Evolutionary conservation across 345 rosid species (phyloP).

Genomic region (Excoecaria cochinchinensis): DNA sequence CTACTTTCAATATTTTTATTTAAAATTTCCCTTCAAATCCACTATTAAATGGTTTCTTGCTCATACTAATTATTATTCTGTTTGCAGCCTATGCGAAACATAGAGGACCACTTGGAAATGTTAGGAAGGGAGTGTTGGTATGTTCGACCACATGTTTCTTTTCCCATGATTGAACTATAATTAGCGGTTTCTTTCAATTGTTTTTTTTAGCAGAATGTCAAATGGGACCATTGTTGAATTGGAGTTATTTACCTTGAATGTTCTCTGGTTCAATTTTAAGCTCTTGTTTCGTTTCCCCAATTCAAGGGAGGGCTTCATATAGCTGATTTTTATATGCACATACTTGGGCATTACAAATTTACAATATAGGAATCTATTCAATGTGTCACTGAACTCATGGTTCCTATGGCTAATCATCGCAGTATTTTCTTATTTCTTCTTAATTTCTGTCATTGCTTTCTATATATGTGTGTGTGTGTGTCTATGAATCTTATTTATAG

Average conservation of each 20-base stretch:
- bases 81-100: slow-evolving; percentile 76
- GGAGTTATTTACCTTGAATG: not conserved
- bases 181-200: not conserved
- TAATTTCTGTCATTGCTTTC: not conserved
- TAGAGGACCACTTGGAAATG: slow-evolving; percentile 91
- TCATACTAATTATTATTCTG: slow-evolving; percentile 13
- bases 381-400: not conserved
- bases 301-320: not conserved
- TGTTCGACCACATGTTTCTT: slow-evolving; percentile 5
- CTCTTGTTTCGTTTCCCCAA: slow-evolving; percentile 1
- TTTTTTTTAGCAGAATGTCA: not conserved
- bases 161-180: not conserved
- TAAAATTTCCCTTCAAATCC: not conserved
- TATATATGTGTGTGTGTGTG: not conserved
- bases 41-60: not conserved
- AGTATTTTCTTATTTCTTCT: not conserved
- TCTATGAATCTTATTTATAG: not conserved
- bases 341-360: not conserved
- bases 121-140: slow-evolving; percentile 99
- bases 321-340: not conserved
- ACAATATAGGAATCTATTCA: not conserved
- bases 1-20: not conserved
- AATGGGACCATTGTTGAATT: not conserved
- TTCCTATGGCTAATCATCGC: not conserved
- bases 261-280: not conserved